Conservation (phyloP, 2,329 filamentous ascomycete genomes). For the Penicillium sp. region DNA sequence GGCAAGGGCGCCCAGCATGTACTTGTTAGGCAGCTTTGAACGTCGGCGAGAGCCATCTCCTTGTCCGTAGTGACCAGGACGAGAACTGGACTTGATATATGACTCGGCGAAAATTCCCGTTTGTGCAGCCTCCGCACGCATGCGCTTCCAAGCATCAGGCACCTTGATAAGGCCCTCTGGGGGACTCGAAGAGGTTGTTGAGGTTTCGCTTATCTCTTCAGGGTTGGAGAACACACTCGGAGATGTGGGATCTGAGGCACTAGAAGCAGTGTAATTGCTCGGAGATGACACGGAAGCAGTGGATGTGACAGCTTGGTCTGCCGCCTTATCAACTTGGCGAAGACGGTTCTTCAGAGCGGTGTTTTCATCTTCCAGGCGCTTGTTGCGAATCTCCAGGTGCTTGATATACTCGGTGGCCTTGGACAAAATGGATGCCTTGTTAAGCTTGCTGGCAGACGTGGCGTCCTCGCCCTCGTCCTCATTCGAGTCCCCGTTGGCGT, state of each 20-base stretch:
- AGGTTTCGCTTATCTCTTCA: slow-evolving; percentile 36
- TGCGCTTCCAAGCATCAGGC: slow-evolving; percentile 43
- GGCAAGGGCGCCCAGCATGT: slow-evolving; percentile 90
- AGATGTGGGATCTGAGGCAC: slow-evolving; percentile 36
- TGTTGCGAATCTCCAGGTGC: slow-evolving; percentile 88
- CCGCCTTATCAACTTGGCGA: slow-evolving; percentile 69
- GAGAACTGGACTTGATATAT: slow-evolving; percentile 33
- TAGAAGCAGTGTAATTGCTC: slow-evolving; percentile 38
- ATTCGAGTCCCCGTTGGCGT: slow-evolving; percentile 34
- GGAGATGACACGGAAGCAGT: slow-evolving; percentile 41
- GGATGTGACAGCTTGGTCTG: slow-evolving; percentile 41
- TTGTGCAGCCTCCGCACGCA: slow-evolving; percentile 37
- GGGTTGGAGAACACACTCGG: slow-evolving; percentile 42
- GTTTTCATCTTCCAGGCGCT: slow-evolving; percentile 78
- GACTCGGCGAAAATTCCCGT: slow-evolving; percentile 40
- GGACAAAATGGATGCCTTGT: slow-evolving; percentile 94
- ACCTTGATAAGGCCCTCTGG: slow-evolving; percentile 45
- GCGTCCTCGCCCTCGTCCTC: slow-evolving; percentile 77
- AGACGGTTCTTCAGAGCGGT: slow-evolving; percentile 73
- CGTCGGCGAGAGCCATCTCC: slow-evolving; percentile 45
- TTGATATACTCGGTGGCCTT: slow-evolving; percentile 97
- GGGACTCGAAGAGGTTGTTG: slow-evolving; percentile 32
- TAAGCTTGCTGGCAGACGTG: slow-evolving; percentile 84
- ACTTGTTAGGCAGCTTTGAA: slow-evolving; percentile 62
- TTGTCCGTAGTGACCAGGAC: slow-evolving; percentile 31